These are phyloP conservation scores for Saccharomyces hybrid DNA, from an alignment of 1,139 yeast genomes.

Conservation along the genomic window DNA sequence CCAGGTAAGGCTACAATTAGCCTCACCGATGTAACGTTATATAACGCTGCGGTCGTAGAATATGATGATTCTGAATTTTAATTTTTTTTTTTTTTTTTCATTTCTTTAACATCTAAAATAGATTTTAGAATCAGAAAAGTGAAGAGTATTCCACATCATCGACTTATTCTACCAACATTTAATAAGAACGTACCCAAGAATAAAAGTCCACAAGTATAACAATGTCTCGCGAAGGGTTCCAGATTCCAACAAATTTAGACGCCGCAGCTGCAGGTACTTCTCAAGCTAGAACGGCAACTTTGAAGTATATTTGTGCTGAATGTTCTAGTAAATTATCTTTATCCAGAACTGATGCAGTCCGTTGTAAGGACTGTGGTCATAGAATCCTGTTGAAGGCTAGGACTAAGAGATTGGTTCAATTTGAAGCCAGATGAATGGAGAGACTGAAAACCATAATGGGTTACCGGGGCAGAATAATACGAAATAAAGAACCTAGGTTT, in stretches of 20 bases:
- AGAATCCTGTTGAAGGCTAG: conserved; percentile 95
- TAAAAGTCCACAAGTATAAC: conserved; percentile 1
- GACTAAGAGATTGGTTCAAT: conserved; percentile 89
- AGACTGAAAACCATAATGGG: not conserved
- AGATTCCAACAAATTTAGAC: conserved; percentile 75
- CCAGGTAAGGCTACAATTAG: not conserved
- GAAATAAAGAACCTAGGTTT: not conserved
- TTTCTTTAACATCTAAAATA: not conserved
- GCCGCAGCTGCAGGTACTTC: conserved; percentile 63
- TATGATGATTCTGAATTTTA: not conserved
- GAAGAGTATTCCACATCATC: not conserved
- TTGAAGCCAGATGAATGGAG: conserved; percentile 52
- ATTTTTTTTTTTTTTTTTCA: not conserved
- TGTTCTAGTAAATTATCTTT: conserved; percentile 87
- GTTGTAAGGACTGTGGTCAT: conserved; percentile 98
- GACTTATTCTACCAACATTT: not conserved
- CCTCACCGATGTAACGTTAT: not conserved
- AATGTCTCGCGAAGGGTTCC: conserved; percentile 86
- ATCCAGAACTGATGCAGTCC: conserved; percentile 90
- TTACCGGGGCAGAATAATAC: not conserved
- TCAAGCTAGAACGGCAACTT: conserved; percentile 73
- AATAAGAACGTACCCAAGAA: not conserved
- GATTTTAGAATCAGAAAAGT: not conserved
- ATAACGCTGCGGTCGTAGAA: not conserved
- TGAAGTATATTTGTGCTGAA: conserved; percentile 91